Evolutionary conservation across 2,329 filamentous ascomycete species (phyloP).

Genomic region (Apiospora aurea): DNA sequence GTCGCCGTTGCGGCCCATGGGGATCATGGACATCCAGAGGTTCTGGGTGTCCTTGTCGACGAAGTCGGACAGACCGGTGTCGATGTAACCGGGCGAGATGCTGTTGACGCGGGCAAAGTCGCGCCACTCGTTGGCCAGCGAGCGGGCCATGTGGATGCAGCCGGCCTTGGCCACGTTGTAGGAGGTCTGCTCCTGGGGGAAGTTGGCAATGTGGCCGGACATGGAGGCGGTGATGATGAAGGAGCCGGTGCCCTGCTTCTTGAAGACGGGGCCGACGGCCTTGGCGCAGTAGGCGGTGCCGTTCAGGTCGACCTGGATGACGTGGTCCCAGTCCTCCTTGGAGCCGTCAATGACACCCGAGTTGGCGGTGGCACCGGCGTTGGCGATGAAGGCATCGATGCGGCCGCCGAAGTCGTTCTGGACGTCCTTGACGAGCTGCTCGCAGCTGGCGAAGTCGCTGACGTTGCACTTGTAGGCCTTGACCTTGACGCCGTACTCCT

Average conservation of each 20-base stretch:
- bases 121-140: conserved; percentile 66
- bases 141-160: conserved; percentile 49
- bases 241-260: conserved; percentile 65
- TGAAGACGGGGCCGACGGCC: conserved; percentile 65
- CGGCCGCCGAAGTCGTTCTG: conserved; percentile 72
- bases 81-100: conserved; percentile 68
- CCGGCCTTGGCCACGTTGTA: conserved; percentile 68
- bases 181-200: conserved; percentile 68
- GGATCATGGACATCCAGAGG: conserved; percentile 44
- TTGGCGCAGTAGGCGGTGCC: conserved; percentile 72
- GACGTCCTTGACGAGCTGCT: conserved; percentile 66
- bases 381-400: conserved; percentile 78
- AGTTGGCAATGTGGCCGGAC: conserved; percentile 71
- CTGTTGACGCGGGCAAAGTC: conserved; percentile 68
- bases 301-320: conserved; percentile 67
- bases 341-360: conserved; percentile 63
- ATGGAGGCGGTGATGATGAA: conserved; percentile 72
- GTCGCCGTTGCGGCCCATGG: conserved; percentile 62
- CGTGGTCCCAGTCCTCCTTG: conserved; percentile 64
- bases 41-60: conserved; percentile 39
- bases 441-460: conserved; percentile 58
- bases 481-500: conserved; percentile 72
- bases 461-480: conserved; percentile 67
- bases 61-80: conserved; percentile 52
- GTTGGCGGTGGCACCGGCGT: conserved; percentile 68